Percentiles rank a stretch among this genome's conserved stretches.
phyloP scores from a whole-genome alignment of 257 asterid species.

The Solanum commersonii region DNA sequence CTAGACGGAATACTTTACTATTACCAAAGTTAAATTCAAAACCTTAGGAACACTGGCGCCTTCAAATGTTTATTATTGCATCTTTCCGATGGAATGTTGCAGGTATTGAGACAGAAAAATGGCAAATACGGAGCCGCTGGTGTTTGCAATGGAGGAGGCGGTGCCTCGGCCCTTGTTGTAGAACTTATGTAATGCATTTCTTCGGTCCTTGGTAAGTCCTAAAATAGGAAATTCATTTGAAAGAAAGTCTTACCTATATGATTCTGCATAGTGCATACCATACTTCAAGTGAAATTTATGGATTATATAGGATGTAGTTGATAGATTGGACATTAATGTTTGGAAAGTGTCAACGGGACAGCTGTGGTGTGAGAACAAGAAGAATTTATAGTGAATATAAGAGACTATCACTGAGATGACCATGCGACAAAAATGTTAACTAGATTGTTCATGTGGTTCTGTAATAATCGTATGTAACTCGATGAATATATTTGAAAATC shows the following conservation, averaged over 20 bases:
- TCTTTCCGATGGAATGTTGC: neutral
- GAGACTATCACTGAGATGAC: neutral
- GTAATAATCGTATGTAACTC: neutral
- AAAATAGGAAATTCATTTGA: neutral
- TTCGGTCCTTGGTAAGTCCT: neutral
- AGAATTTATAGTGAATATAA: neutral
- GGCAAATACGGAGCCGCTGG: conserved; percentile 85
- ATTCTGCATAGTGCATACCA: neutral
- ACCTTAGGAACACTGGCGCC: neutral
- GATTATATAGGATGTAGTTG: neutral
- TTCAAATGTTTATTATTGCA: neutral
- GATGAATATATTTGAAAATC: neutral
- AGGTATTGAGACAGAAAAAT: conserved; percentile 81
- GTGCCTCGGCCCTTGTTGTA: conserved; percentile 88
- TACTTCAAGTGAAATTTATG: neutral
- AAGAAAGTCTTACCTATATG: neutral
- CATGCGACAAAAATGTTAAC: neutral
- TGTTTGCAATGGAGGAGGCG: conserved; percentile 98
- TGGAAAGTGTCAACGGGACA: neutral
- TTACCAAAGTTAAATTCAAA: neutral
- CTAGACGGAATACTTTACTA: neutral
- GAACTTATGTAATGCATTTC: conserved; percentile 49
- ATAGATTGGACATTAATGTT: neutral
- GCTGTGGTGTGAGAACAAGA: neutral
- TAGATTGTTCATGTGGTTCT: neutral